Evolutionary conservation across 164 flowering plant genomes (phyloP).

Genomic region (Chimonanthus praecox): DNA sequence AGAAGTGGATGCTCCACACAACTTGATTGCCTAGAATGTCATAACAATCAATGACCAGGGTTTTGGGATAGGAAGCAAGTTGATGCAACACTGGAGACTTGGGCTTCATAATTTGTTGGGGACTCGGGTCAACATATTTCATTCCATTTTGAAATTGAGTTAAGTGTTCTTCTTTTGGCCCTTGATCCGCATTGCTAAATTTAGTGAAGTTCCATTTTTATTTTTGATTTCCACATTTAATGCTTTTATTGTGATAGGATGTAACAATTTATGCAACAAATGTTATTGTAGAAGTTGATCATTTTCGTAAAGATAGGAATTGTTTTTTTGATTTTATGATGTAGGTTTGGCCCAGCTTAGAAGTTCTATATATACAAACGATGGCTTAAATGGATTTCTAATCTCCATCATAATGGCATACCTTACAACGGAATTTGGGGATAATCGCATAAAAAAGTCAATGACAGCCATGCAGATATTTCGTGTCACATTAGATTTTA

Average conservation of each 20-base stretch:
- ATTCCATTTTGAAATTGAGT: too few species aligned
- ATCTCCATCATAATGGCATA: slow-evolving; percentile 60
- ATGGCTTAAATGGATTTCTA: slow-evolving; percentile 82
- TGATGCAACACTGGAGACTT: too few species aligned
- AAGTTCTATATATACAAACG: slow-evolving; percentile 57
- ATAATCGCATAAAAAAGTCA: slow-evolving; percentile 42
- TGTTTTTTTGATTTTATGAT: slow-evolving; percentile 5
- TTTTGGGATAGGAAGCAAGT: too few species aligned
- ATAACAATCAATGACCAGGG: too few species aligned
- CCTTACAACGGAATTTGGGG: slow-evolving; percentile 50
- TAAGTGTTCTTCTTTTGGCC: too few species aligned
- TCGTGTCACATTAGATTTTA: slow-evolving; percentile 64
- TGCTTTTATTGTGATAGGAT: neutral
- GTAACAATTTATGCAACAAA: too few species aligned
- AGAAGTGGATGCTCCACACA: too few species aligned
- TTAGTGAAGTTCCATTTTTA: too few species aligned
- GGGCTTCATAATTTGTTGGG: too few species aligned
- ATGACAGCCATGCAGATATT: slow-evolving; percentile 77
- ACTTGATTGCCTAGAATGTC: too few species aligned
- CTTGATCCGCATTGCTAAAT: too few species aligned
- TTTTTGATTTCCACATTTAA: neutral
- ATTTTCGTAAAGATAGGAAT: neutral
- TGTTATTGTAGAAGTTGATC: neutral
- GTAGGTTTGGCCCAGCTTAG: slow-evolving; percentile 89
- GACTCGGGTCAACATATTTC: too few species aligned